Base-by-base conservation (phyloP, 2,329 filamentous ascomycete genomes). In the Cordyceps militaris region DNA sequence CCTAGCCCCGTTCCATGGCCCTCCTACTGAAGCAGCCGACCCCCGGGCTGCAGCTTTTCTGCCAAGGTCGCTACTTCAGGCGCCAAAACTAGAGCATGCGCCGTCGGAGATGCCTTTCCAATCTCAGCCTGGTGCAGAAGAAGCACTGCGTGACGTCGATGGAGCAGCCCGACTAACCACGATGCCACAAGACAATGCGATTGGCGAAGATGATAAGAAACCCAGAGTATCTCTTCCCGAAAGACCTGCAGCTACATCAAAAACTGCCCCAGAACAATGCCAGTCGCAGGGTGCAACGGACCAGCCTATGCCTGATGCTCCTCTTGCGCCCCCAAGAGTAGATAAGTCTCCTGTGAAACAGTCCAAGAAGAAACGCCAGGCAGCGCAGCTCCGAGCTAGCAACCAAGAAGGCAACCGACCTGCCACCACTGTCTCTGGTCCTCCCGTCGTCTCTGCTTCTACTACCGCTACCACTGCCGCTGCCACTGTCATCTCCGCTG, bases 211-310 rank as follows among this genome's bases (percentile, higher is more conserved):
- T 23, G 21, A 11, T n/a, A 32, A 24, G 1, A 49, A 34, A 13
- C 34, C 34, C 8, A 28, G 42, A 32, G 53, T 56, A 40, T 56
- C 44, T 16, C 36, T 56, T 24, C 53, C 53, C 2, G 42, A 56
- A 28, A 56, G 13, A 3, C 34, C 43, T 56, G 32, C 7, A 4
- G 8, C 4, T 7, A 0, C 24, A 23, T 14, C 24, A 1, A 9
- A 6, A 14, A 7, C 6, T 4, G 23, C 5, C 21, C 7, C 8
- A 24, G 55, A 13, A 11, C 46, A 50, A 44, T 32, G 24, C 14
- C 26, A 50, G 36, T 11, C n/a, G n/a, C 19, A 50, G 14, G 13
- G 24, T 23, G 14, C 14, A 14, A 11, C 21, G 13, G 26, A 28
- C 3, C 34, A 28, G 28, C 32, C 3, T 13, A 14, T 23, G 11